Conservation (phyloP, 106 monocot species). For the Triglochin maritima region DNA sequence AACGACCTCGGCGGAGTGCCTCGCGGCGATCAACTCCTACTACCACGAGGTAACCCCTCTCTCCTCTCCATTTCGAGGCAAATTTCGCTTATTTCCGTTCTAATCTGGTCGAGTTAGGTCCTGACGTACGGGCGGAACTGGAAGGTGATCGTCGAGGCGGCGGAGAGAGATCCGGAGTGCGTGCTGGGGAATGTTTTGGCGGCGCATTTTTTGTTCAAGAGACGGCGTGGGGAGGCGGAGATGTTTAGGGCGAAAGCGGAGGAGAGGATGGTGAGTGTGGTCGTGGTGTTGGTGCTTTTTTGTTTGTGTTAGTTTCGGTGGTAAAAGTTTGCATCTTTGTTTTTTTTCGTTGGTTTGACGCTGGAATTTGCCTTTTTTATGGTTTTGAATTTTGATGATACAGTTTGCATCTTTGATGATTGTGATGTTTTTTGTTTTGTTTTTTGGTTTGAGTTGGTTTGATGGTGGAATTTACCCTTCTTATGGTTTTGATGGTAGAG, state of each 20-base stretch:
- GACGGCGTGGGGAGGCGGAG: too few relatives aligned
- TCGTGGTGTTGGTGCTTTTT: too few relatives aligned
- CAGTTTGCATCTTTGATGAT: constrained; percentile 22
- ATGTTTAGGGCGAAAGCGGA: too few relatives aligned
- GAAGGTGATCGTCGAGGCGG: constrained; percentile 35
- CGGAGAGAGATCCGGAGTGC: constrained; percentile 31
- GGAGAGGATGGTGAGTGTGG: too few relatives aligned
- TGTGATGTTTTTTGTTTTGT: constrained; percentile 3
- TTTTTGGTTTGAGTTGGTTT: not conserved
- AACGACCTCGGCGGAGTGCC: constrained; percentile 44
- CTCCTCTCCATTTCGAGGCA: too few relatives aligned
- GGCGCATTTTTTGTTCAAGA: constrained; percentile 29
- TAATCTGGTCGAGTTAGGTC: too few relatives aligned
- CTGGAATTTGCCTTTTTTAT: constrained; percentile 12
- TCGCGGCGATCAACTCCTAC: constrained; percentile 44
- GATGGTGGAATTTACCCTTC: too few relatives aligned
- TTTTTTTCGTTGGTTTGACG: too few relatives aligned
- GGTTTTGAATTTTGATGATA: constrained; percentile 19
- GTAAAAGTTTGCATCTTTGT: too few relatives aligned
- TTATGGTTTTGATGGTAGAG: not conserved
- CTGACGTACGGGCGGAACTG: constrained; percentile 38
- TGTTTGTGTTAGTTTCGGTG: too few relatives aligned
- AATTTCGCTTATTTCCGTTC: too few relatives aligned
- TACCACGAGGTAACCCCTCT: constrained; percentile 35
- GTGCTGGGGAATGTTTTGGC: constrained; percentile 47